Base-by-base conservation (phyloP, 75 land plant species). In the Selaginella tamariscina region DNA sequence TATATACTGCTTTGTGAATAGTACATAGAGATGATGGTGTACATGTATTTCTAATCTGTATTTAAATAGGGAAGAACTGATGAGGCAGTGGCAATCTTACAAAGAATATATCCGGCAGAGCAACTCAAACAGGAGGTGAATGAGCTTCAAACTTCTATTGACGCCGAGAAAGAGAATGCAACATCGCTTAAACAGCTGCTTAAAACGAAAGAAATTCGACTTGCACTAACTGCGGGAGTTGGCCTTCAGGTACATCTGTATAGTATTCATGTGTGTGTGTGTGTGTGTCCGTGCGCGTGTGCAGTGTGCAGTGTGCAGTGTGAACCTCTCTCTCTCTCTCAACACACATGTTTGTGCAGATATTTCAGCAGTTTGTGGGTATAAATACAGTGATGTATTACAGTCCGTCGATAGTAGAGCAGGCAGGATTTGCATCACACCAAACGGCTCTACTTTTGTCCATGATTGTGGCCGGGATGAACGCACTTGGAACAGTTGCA, bases 351-450 rank as follows among this genome's bases (percentile, higher is more conserved):
- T 32, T 15, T 23, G 29, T n/a, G 21, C 89, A 86, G 75, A 77
- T 86, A 11, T 82, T 82, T 72, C 98, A 93, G 65, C 95, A 93
- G 54, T 85, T 93, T 56, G 86, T 86, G 24, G 98, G 98, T 18
- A 93, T 93, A 49, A 93, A 93, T 67, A 86, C 98, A 1, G 98
- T 93, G 0, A 93, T 93, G 98, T 93, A 93, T 31, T 93, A 93
- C 78, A 86, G 95, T 64, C 94, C 98, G 5, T 81, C 90, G 64
- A 93, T 93, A 26, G 88, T 93, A 18, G 96, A 93, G 70, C 70
- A 82, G 55, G 90, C 95, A 15, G 95, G 95, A 11, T 89, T 82
- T 71, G 98, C 98, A 24, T 89, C 98, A 5, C 94, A 93, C 44
- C 32, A 69, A 32, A 82, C 85, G 2, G 98, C 95, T 0, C 54